These are phyloP conservation scores for Daldinia decipiens DNA, from an alignment of 495 filamentous ascomycete species.

Conservation along the genomic window DNA sequence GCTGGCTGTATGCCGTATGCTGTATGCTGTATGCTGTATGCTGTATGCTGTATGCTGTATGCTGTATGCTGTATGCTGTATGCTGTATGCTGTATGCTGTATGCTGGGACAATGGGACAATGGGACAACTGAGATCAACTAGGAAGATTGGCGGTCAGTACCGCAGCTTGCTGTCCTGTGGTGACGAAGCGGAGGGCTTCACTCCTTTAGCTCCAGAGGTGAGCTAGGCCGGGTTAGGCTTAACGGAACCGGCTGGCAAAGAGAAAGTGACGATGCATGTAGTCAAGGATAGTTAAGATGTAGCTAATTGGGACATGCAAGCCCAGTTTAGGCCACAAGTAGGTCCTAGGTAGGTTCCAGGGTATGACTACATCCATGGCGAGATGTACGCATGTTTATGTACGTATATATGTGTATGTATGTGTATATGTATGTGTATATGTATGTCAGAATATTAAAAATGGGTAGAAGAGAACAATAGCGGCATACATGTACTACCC, in stretches of 20 bases:
- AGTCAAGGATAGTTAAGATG: slow-evolving; percentile 2
- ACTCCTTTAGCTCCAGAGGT: slow-evolving; percentile 35
- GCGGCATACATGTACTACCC: slow-evolving; percentile 29
- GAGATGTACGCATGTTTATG: slow-evolving; percentile 19
- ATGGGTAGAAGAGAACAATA: slow-evolving; percentile 32
- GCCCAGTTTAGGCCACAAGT: slow-evolving; percentile 4
- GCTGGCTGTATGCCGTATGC: background rate
- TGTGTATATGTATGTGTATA: slow-evolving; percentile 8
- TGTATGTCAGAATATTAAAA: slow-evolving; percentile 15
- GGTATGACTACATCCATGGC: slow-evolving; percentile 2
- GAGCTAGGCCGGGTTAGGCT: slow-evolving; percentile 34
- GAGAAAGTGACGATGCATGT: slow-evolving; percentile 7
- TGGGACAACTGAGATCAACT: slow-evolving; percentile 43
- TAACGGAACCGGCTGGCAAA: slow-evolving; percentile 32
- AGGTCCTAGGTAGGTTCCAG: background rate
- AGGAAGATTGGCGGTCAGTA: slow-evolving; percentile 45
- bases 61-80: background rate
- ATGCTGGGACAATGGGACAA: slow-evolving; percentile 15
- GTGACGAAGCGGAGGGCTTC: slow-evolving; percentile 42
- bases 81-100: background rate
- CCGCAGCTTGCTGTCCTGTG: slow-evolving; percentile 31
- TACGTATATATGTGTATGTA: slow-evolving; percentile 16
- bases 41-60: background rate
- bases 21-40: background rate
- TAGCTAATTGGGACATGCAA: slow-evolving; percentile 19